Evolutionary conservation across 1,139 yeast genomes (phyloP), one percentile per base, ranked within the genome.

Genomic region (Scheffersomyces stambukii): DNA sequence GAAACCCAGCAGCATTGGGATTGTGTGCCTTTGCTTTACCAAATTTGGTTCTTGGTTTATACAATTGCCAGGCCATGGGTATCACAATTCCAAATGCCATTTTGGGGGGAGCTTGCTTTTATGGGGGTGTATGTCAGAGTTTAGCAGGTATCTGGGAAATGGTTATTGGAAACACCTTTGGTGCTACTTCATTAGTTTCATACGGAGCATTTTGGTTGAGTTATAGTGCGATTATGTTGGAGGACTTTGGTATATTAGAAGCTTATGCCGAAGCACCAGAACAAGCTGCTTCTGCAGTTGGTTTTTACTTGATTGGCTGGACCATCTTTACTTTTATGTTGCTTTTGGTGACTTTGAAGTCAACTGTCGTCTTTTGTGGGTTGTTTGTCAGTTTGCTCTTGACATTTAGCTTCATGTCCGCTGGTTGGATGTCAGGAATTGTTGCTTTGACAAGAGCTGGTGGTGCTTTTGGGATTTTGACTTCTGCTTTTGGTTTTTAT

Each of bases 1-100:
- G 71, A 21, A 76, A 77, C 43, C 81, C 84, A 1, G 75, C 75
- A 21, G 81, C 84, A 6, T 56, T 76, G 37, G 83, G 82, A 3
- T 60, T 77, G 33, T 58, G 70, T 19, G 77, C 74, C 4, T 77
- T 74, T 52, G 66, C 70, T 13, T 42, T 69, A 36, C 60, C 74
- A 21, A 72, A 79, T 2, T 64, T 75, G 42, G 60, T 64, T 5
- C 57, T 68, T 37, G 61, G 71, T 3, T 58, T 75, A 48, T 45
- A 33, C 36, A 64, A 65, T 32, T 64, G 65, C 12, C 53, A 46
- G 37, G 71, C 70, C 12, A 58, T 58, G 60, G 71, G 71, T 9
- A 45, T 66, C 24, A 39, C 38, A 2, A 38, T 45, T 9, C 59
- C 70, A 6, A 60, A 59, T 31, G 56, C 55, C 10, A 69, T 58